Base-by-base conservation (phyloP, 129 eudicot genomes). In the Daucus carota region DNA sequence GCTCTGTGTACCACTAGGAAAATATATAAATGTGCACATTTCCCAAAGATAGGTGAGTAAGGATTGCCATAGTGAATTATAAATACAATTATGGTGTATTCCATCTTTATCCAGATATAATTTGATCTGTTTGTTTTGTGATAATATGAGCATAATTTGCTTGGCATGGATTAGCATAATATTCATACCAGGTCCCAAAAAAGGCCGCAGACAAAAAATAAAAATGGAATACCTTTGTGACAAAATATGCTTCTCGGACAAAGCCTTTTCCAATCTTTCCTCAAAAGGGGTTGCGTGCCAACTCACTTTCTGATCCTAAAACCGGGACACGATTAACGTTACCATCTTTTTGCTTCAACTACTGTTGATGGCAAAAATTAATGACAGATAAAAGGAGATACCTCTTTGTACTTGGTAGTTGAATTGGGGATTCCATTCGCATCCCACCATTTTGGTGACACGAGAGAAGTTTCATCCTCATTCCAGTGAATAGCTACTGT, bases 261-360 rank as follows among this genome's bases (percentile, higher is more conserved):
- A 83, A 69, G 96, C 98, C 85, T 91, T 91, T 78, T 94, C 97
- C 48, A 94, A 84, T 54, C 97, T 86, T 90, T 89, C 97, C 79
- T 91, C 98, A 76, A 94, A 94, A 14, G 98, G 97, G 36, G 97
- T 94, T 34, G 96, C 96, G 73, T 94, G 98, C 98, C 97, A 94
- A 48, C 90, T 83, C 43, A 94, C 98, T 84, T 91, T 94, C 83
- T 89, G 97, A 83, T 94, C 98, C 98, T 94, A 88, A 42, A 72
- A 78, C 54, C 41, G 42, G 40, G 38, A 29, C 40, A 63, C 22
- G 29, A 28, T 14, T 31, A 29, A 62, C 67, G 24, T 50, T 15
- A 70, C 8, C 32, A 41, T n/a, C 47, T 70, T 34, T 22, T 26
- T 29, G 65, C 70, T 72, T 24, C 44, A 59, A 73, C 42, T 63